These are phyloP conservation scores for Gloeopeniophorella convolvens DNA, from an alignment of 768 basidiomycete species.

Conservation along the genomic window DNA sequence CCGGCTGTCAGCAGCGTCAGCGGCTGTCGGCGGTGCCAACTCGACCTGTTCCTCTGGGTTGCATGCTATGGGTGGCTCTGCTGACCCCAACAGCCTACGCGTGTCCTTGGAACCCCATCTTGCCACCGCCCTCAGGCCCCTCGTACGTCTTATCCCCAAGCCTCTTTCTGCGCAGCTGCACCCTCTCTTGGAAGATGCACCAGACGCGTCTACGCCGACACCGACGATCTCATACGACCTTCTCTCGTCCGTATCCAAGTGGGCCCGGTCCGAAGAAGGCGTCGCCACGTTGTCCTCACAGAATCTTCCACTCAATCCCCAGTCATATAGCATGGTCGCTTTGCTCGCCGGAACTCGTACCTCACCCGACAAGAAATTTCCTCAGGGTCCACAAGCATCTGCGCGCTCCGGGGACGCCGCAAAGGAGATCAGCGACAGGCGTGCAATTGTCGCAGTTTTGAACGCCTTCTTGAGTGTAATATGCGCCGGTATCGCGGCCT, in stretches of 20 bases:
- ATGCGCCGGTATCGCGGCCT: constrained; percentile 60
- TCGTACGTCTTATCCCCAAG: constrained; percentile 41
- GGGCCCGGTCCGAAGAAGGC: constrained; percentile 56
- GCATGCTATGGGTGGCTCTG: background rate
- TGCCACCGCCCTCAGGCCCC: constrained; percentile 37
- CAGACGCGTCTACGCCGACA: background rate
- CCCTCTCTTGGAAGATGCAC: constrained; percentile 30
- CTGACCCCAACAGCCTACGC: constrained; percentile 34
- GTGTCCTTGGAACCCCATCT: constrained; percentile 69
- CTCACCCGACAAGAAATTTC: constrained; percentile 71
- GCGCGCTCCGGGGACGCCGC: constrained; percentile 40
- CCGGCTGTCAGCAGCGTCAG: no score
- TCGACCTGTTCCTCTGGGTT: no score
- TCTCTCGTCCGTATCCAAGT: constrained; percentile 54
- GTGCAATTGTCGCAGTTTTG: constrained; percentile 60
- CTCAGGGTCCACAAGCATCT: constrained; percentile 37
- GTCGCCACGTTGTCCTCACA: constrained; percentile 31
- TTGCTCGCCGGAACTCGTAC: constrained; percentile 72
- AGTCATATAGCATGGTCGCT: constrained; percentile 61
- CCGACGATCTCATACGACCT: constrained; percentile 55
- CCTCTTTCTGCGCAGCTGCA: constrained; percentile 38
- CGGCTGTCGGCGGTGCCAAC: no score
- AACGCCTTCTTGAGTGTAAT: constrained; percentile 67
- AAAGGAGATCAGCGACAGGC: constrained; percentile 47
- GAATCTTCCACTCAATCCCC: constrained; percentile 41